Conservation (phyloP, 441 rosid species). For the Aleurites moluccanus region DNA sequence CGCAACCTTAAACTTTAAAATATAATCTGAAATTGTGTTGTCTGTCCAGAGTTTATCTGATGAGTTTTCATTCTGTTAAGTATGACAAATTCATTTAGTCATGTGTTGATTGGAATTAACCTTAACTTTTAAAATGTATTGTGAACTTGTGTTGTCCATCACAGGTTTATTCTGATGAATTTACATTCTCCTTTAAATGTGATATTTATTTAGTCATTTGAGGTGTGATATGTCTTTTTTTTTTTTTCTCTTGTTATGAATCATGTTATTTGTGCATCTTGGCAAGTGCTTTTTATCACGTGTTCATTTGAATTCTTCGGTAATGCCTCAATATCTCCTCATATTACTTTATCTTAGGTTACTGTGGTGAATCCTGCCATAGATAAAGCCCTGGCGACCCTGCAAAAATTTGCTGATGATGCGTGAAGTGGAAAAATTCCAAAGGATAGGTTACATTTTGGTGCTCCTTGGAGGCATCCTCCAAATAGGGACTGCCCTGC, state of each 20-base stretch:
- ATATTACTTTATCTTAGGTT: constrained; percentile 39
- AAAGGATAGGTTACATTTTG: constrained; percentile 67
- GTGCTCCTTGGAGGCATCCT: constrained; percentile 97
- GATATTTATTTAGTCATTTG: background rate
- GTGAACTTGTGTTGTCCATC: background rate
- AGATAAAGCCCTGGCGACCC: constrained; percentile 64
- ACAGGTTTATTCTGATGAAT: background rate
- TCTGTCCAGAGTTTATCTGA: background rate
- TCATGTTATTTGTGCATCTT: constrained; percentile 10
- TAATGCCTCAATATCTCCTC: constrained; percentile 7
- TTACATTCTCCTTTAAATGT: background rate
- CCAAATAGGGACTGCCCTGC: constrained; percentile 48
- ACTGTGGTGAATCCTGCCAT: constrained; percentile 90
- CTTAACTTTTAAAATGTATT: background rate
- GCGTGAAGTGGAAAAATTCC: constrained; percentile 61
- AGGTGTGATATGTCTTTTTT: background rate
- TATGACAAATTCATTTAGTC: background rate
- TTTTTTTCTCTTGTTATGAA: background rate
- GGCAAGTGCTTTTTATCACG: background rate
- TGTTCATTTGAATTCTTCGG: background rate
- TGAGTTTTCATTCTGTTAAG: background rate
- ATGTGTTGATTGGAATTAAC: background rate
- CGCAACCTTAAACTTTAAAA: background rate
- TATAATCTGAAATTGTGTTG: background rate
- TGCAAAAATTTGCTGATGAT: constrained; percentile 73